Evolutionary conservation across 192 early-diverging fungal species (phyloP).

Genomic region (Backusella westeae): DNA sequence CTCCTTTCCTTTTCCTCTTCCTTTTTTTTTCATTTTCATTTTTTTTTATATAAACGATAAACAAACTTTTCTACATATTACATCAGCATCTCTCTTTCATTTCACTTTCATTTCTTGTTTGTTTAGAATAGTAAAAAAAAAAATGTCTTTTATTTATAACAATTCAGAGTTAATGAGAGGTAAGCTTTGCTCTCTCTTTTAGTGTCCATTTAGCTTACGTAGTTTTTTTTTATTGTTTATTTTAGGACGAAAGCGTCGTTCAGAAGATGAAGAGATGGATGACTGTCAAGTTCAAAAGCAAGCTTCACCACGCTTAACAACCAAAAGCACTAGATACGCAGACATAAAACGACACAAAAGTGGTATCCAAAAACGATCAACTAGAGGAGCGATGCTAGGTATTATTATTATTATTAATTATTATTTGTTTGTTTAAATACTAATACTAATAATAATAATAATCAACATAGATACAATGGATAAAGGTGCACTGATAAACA

Average conservation of each 20-base stretch:
- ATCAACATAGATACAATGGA: constrained; percentile 49
- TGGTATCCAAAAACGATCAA: constrained; percentile 16
- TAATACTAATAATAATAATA: neutral
- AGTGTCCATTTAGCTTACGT: neutral
- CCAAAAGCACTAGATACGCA: neutral
- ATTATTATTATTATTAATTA: neutral
- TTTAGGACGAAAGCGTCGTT: constrained; percentile 33
- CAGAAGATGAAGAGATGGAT: constrained; percentile 39
- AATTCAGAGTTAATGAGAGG: neutral
- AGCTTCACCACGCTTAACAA: constrained; percentile 1
- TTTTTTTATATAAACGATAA: neutral
- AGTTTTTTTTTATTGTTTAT: neutral
- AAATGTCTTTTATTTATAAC: constrained; percentile 1
- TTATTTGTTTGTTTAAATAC: neutral
- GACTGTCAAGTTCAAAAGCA: constrained; percentile 24
- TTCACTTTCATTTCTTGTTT: neutral
- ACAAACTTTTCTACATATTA: neutral
- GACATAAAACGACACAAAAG: constrained; percentile 19
- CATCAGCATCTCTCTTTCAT: neutral
- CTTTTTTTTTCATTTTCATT: neutral
- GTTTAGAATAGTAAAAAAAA: neutral
- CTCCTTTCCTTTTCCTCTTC: neutral
- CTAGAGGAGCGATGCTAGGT: constrained; percentile 9
- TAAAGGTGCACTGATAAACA: constrained; percentile 65
- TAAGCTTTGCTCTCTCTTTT: neutral